phyloP scores from a whole-genome alignment of 129 eudicot genomes.

The Kitagawia praeruptora region DNA sequence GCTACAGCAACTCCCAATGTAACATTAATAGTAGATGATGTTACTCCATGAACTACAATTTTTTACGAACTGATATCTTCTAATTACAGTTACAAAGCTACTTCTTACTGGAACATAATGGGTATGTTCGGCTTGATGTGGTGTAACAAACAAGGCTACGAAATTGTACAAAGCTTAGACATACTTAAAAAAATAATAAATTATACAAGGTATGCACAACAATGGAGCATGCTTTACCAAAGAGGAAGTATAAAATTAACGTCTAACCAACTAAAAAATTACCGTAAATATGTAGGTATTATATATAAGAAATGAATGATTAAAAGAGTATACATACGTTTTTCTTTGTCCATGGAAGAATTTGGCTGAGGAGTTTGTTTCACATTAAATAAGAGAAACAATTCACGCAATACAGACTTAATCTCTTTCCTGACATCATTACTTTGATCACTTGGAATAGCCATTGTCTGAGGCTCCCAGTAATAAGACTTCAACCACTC shows the following conservation, averaged over 20 bases:
- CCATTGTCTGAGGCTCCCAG: slow-evolving; percentile 80
- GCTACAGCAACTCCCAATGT: background rate
- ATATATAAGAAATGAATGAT: background rate
- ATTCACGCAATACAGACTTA: slow-evolving; percentile 44
- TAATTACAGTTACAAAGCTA: background rate
- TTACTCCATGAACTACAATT: background rate
- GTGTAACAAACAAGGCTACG: background rate
- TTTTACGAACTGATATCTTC: background rate
- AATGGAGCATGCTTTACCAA: background rate
- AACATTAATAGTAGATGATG: background rate
- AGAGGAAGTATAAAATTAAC: background rate
- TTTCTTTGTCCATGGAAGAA: slow-evolving; percentile 42
- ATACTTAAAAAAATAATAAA: background rate
- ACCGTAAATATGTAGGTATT: background rate
- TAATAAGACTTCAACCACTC: slow-evolving; percentile 77
- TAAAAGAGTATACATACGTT: slow-evolving; percentile 39
- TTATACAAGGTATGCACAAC: background rate
- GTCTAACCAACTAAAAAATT: background rate
- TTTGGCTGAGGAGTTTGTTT: slow-evolving; percentile 30
- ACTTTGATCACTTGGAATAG: slow-evolving; percentile 43
- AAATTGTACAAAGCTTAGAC: background rate
- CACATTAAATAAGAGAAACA: slow-evolving; percentile 38
- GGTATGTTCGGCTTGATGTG: background rate
- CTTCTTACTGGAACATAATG: background rate
- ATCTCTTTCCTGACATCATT: slow-evolving; percentile 43